These are phyloP conservation scores for Protomyces arabidopsidicola DNA, from an alignment of 1,139 yeast genomes.

Conservation along the genomic window DNA sequence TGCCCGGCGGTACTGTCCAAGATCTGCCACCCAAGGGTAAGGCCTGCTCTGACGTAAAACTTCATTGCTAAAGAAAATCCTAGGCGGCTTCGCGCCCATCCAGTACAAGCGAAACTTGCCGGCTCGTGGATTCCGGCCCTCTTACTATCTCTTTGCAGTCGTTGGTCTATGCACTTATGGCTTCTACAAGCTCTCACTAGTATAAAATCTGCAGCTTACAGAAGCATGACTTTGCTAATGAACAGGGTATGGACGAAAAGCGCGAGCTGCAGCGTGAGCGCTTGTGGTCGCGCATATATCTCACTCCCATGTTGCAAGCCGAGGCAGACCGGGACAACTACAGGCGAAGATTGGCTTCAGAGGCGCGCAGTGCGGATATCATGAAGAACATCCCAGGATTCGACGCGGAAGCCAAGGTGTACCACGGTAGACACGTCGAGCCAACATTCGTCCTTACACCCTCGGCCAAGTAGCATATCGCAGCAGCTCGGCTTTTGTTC, in stretches of 20 bases:
- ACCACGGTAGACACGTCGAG: conserved; percentile 36
- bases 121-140: conserved; percentile 76
- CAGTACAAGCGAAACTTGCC: conserved; percentile 60
- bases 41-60: conserved; percentile 52
- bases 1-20: conserved; percentile 44
- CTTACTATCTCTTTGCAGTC: conserved; percentile 47
- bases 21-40: conserved; percentile 88
- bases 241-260: conserved; percentile 35
- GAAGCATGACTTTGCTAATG: neutral
- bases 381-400: conserved; percentile 58
- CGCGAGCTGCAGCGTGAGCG: conserved; percentile 67
- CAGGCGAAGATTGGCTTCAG: conserved; percentile 64
- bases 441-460: conserved; percentile 20
- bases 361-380: conserved; percentile 62
- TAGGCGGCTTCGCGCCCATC: conserved; percentile 18
- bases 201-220: conserved; percentile 8
- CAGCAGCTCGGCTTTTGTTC: neutral
- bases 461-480: neutral
- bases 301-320: conserved; percentile 72
- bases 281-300: conserved; percentile 68
- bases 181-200: conserved; percentile 58
- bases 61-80: neutral
- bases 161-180: conserved; percentile 57
- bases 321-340: conserved; percentile 77
- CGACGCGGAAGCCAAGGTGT: conserved; percentile 50